phyloP scores from a whole-genome alignment of 768 basidiomycete species.

The Vararia minispora region DNA sequence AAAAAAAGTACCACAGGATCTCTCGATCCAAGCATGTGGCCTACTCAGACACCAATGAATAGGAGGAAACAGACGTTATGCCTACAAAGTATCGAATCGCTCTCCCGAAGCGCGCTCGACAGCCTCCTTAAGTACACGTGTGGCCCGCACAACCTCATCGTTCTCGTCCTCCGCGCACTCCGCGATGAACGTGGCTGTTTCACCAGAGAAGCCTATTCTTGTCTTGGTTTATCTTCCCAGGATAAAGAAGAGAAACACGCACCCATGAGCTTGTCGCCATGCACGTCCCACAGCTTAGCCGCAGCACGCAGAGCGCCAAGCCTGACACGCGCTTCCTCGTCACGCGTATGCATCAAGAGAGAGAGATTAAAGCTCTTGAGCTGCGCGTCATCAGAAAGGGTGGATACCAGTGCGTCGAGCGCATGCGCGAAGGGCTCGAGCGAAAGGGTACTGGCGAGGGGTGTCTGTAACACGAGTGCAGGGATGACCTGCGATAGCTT shows the following conservation, averaged over 20 bases:
- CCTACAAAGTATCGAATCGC: constrained; percentile 5
- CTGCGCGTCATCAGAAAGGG: constrained; percentile 40
- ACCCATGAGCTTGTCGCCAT: constrained; percentile 71
- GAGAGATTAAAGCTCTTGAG: constrained; percentile 77
- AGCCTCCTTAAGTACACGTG: constrained; percentile 55
- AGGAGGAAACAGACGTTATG: not conserved
- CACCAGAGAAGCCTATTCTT: constrained; percentile 55
- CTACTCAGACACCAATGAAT: no score
- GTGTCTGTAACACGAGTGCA: constrained; percentile 55
- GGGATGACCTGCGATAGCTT: constrained; percentile 53
- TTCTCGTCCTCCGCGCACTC: constrained; percentile 87
- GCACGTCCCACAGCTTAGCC: constrained; percentile 63
- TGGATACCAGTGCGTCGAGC: constrained; percentile 44
- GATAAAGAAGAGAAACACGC: constrained; percentile 16
- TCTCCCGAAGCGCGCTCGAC: constrained; percentile 61
- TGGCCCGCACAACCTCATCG: constrained; percentile 64
- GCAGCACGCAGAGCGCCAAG: constrained; percentile 59
- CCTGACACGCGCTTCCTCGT: constrained; percentile 63
- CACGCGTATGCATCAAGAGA: constrained; percentile 82
- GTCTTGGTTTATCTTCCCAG: not conserved
- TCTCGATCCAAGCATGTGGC: no score
- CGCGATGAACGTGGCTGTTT: constrained; percentile 77
- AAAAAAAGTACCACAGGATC: not conserved
- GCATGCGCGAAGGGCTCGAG: constrained; percentile 34
- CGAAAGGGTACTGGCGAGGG: constrained; percentile 25